Evolutionary conservation across 352 stramenopile genomes (phyloP).

Genomic region (Pythium vanterpoolii): DNA sequence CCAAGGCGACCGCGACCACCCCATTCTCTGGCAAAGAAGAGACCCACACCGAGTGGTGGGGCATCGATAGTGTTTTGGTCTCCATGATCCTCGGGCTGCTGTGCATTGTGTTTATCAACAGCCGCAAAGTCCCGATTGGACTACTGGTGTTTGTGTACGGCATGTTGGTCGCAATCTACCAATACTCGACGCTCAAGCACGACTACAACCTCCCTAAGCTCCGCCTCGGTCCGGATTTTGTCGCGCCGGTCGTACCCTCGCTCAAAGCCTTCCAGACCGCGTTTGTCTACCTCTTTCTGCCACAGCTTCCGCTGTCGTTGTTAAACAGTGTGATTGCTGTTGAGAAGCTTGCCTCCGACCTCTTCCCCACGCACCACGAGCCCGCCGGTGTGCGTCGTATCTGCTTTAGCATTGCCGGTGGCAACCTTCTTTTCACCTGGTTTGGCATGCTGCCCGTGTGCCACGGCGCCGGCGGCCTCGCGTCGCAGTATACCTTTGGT

Average conservation of each 20-base stretch:
- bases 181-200: slow-evolving; percentile 43
- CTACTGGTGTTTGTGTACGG: slow-evolving; percentile 71
- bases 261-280: slow-evolving; percentile 55
- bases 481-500: slow-evolving; percentile 91
- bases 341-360: slow-evolving; percentile 80
- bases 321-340: slow-evolving; percentile 93
- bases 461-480: slow-evolving; percentile 90
- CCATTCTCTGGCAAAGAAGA: slow-evolving; percentile 29
- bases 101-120: slow-evolving; percentile 70
- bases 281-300: slow-evolving; percentile 87
- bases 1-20: slow-evolving; percentile 14
- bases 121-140: slow-evolving; percentile 53
- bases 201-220: slow-evolving; percentile 55
- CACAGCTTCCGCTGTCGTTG: slow-evolving; percentile 90
- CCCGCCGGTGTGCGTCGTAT: slow-evolving; percentile 59
- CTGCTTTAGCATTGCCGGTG: slow-evolving; percentile 62
- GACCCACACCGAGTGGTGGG: slow-evolving; percentile 45
- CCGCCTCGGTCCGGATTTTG: slow-evolving; percentile 52
- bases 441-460: slow-evolving; percentile 92
- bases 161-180: slow-evolving; percentile 58
- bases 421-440: slow-evolving; percentile 86
- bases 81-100: slow-evolving; percentile 67
- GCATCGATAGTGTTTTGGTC: slow-evolving; percentile 62
- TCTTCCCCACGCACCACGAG: slow-evolving; percentile 83
- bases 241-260: slow-evolving; percentile 49